These are phyloP conservation scores for Haplographium delicatum DNA, from an alignment of 495 filamentous ascomycete species.

Conservation along the genomic window DNA sequence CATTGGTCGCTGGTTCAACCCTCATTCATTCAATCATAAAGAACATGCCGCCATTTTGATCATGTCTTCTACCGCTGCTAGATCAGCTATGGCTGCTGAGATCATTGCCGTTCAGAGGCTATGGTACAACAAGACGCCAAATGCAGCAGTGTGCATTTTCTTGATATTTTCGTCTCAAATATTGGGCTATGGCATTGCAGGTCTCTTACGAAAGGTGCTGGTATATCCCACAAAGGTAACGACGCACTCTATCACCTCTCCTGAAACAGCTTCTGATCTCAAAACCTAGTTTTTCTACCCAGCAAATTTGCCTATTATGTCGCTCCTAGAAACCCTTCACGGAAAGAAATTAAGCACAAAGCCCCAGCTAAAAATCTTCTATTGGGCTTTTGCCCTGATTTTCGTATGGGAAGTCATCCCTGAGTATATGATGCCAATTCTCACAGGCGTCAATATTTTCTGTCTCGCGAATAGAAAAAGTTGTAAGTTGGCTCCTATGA, in stretches of 20 bases:
- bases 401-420: constrained; percentile 49
- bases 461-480: constrained; percentile 47
- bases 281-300: too few species aligned
- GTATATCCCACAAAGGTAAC: constrained; percentile 48
- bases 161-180: constrained; percentile 37
- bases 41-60: constrained; percentile 72
- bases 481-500: too few species aligned
- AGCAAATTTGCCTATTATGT: constrained; percentile 35
- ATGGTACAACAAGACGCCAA: constrained; percentile 35
- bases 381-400: constrained; percentile 33
- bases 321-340: constrained; percentile 37
- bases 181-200: constrained; percentile 50
- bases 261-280: too few species aligned
- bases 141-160: constrained; percentile 32
- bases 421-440: constrained; percentile 49
- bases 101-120: constrained; percentile 38
- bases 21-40: constrained; percentile 65
- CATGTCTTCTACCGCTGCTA: constrained; percentile 51
- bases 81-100: constrained; percentile 29
- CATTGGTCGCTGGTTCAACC: constrained; percentile 27
- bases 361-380: constrained; percentile 35
- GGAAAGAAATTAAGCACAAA: constrained; percentile 27
- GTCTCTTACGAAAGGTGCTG: constrained; percentile 44
- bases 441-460: constrained; percentile 49
- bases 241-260: too few species aligned